phyloP scores from a whole-genome alignment of 1,284 basidiomycete species.

The Sanguinoderma infundibulare region DNA sequence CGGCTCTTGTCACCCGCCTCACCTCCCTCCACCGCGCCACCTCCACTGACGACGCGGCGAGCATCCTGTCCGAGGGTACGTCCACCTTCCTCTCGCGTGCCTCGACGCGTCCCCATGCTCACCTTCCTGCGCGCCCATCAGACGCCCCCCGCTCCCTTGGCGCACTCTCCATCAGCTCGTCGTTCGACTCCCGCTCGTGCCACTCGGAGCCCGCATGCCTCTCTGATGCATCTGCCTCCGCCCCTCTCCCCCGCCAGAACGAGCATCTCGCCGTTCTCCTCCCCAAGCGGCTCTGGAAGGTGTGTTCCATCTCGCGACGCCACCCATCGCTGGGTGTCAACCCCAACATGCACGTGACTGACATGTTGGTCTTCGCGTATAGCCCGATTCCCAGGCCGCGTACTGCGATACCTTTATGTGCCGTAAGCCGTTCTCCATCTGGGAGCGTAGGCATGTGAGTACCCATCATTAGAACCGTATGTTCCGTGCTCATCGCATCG shows the following conservation, averaged over 20 bases:
- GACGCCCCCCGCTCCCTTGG: conserved; percentile 24
- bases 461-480: conserved; percentile 16
- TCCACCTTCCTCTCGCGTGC: conserved; percentile 4
- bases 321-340: conserved; percentile 15
- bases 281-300: conserved; percentile 74
- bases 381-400: conserved; percentile 65
- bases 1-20: conserved; percentile 28
- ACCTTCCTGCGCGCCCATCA: conserved; percentile 9
- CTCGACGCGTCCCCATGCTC: conserved; percentile 13
- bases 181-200: conserved; percentile 30
- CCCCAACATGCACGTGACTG: conserved; percentile 28
- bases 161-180: conserved; percentile 27
- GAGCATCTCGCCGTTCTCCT: conserved; percentile 81
- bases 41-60: conserved; percentile 27
- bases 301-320: conserved; percentile 31
- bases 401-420: conserved; percentile 76
- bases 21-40: conserved; percentile 23
- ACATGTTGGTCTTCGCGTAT: conserved; percentile 24
- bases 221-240: conserved; percentile 10
- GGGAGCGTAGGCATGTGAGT: conserved; percentile 74
- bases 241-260: conserved; percentile 40
- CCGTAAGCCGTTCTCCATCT: conserved; percentile 61
- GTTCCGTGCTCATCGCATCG: conserved; percentile 31
- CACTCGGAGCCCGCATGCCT: conserved; percentile 26
- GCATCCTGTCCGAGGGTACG: conserved; percentile 36